Conservation (phyloP, 805 yeast genomes). For the Starmerella vaccinii region DNA sequence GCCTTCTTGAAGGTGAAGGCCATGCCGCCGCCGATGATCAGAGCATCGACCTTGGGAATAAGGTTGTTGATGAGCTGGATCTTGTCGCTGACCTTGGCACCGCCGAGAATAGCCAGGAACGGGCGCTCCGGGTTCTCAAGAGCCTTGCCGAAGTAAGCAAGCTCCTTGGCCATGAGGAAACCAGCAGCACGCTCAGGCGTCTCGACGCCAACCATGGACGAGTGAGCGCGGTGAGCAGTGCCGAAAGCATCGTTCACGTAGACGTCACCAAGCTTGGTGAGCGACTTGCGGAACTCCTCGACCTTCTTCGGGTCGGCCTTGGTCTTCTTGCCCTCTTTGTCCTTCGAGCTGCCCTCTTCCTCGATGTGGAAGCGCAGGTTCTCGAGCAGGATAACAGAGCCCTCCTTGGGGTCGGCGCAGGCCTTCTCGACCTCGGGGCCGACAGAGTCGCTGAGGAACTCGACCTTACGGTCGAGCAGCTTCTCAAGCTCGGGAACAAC, state of each 20-base stretch:
- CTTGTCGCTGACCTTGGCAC: slow-evolving; percentile 99
- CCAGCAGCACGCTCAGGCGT: slow-evolving; percentile 96
- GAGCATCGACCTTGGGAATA: slow-evolving; percentile 85
- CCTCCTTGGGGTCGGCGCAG: slow-evolving; percentile 61
- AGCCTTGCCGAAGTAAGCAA: slow-evolving; percentile 95
- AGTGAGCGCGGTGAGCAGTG: slow-evolving; percentile 99
- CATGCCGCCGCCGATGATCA: slow-evolving; percentile 99
- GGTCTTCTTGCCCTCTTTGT: slow-evolving; percentile 84
- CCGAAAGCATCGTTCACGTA: slow-evolving; percentile 97
- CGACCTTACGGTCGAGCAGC: slow-evolving; percentile 63
- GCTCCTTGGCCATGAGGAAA: slow-evolving; percentile 95
- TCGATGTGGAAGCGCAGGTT: slow-evolving; percentile 98
- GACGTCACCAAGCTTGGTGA: slow-evolving; percentile 90
- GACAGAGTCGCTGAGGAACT: slow-evolving; percentile 82
- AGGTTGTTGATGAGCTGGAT: slow-evolving; percentile 91
- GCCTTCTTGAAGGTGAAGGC: slow-evolving; percentile 98
- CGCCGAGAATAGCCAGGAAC: slow-evolving; percentile 96
- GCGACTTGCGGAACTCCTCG: slow-evolving; percentile 74
- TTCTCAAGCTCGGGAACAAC: slow-evolving; percentile 80
- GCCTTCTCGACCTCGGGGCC: slow-evolving; percentile 81
- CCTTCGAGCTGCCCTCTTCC: slow-evolving; percentile 75
- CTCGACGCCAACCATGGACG: slow-evolving; percentile 97
- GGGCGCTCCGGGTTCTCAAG: slow-evolving; percentile 97
- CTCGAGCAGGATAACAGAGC: slow-evolving; percentile 83
- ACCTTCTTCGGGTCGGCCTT: slow-evolving; percentile 80